These are phyloP conservation scores for Lycium barbarum DNA, from an alignment of 257 asterid genomes.

Conservation along the genomic window DNA sequence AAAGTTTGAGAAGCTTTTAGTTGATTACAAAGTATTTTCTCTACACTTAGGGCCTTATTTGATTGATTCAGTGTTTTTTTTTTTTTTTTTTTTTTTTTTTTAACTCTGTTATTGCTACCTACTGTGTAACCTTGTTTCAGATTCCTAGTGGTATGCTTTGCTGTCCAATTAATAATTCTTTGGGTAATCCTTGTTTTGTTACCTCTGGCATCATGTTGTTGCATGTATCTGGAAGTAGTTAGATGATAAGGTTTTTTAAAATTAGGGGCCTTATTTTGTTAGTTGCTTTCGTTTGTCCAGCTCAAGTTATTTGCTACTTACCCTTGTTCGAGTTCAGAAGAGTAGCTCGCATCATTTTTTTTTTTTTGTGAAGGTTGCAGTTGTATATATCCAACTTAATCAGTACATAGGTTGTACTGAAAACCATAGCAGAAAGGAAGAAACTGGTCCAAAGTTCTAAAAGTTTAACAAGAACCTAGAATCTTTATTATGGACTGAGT, in stretches of 20 bases:
- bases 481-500: too few species aligned
- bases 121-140: neutral
- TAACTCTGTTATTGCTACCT: neutral
- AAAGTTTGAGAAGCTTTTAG: neutral
- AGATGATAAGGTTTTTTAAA: neutral
- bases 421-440: too few species aligned
- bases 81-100: neutral
- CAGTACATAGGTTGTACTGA: too few species aligned
- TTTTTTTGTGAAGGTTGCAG: too few species aligned
- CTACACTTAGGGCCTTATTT: neutral
- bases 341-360: neutral
- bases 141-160: neutral
- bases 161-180: neutral
- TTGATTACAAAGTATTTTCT: neutral
- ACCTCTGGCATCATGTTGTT: neutral
- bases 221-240: neutral
- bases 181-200: neutral
- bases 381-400: too few species aligned
- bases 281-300: neutral
- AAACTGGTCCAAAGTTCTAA: too few species aligned
- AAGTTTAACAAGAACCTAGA: too few species aligned
- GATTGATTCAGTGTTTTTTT: neutral
- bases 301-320: neutral
- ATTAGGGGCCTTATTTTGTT: constrained; percentile 6
- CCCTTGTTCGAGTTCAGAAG: neutral